Evolutionary conservation across 441 rosid genomes (phyloP), one percentile per base, ranked within the genome.

Genomic region (Erodium trifolium): DNA sequence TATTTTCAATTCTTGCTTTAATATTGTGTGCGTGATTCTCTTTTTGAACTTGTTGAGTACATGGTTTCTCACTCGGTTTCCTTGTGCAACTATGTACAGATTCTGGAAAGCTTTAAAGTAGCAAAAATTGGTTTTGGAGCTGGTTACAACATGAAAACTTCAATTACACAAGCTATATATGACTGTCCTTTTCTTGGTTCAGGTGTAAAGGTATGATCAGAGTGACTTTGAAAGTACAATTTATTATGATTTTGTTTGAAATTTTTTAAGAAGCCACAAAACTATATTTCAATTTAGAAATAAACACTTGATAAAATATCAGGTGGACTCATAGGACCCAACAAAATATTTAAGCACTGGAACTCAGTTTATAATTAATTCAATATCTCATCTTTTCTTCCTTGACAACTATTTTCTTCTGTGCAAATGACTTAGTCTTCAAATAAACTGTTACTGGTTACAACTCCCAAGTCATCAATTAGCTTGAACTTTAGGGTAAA

Each of bases 101-200:
- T 85, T 77, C 75, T 91, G 76, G 80, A 77, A 77, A 74, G 75
- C 80, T 79, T 79, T 76, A 86, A 85, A 83, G 85, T 88, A 78
- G 95, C 90, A 77, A 93, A 84, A 78, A 85, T 91, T 85, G 99
- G 97, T 78, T 91, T 89, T 83, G 97, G 96, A 74, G 90, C 78
- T 79, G 96, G 90, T 76, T 81, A 82, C 75, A 76, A 79, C 82
- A 77, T 89, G 39, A 81, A 82, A 83, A 75, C 78, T 71, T 88
- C 97, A 68, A 78, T 91, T 70, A 67, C 75, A 43, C 81, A 75
- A 80, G 99, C 99, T 68, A 70, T 89, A 74, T 79, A 80, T 68
- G 95, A 91, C 72, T 91, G 93, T 77, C 99, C 97, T 73, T 89
- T 91, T 83, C 87, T 91, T 74, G 87, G 85, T 66, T 81, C 80